Conservation (phyloP, 306 rosid species). For the Cucurbita argyrosperma region DNA sequence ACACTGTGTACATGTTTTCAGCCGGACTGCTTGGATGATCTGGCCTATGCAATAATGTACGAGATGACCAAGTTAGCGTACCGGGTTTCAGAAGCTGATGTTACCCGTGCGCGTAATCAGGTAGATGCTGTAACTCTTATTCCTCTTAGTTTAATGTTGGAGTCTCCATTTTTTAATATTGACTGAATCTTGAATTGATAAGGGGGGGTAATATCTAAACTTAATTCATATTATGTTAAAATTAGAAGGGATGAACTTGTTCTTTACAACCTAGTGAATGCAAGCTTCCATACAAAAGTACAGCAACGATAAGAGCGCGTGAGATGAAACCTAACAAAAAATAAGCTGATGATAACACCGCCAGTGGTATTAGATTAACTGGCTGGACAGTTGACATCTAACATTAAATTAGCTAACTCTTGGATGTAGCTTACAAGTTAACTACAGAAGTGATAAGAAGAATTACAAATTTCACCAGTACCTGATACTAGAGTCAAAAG, state of each 20-base stretch:
- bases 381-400: background rate
- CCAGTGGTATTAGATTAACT: background rate
- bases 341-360: background rate
- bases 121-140: constrained; percentile 14
- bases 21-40: constrained; percentile 67
- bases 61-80: constrained; percentile 68
- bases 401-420: background rate
- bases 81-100: constrained; percentile 74
- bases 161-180: background rate
- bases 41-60: constrained; percentile 75
- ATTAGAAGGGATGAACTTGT: background rate
- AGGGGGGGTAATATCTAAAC: background rate
- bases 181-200: background rate
- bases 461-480: background rate
- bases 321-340: background rate
- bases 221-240: background rate
- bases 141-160: background rate
- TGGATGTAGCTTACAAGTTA: background rate
- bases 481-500: background rate
- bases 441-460: background rate
- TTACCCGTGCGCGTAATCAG: constrained; percentile 82
- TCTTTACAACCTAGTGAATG: background rate
- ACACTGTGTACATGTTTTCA: constrained; percentile 12
- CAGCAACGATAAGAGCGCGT: background rate
- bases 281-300: background rate